phyloP scores from a whole-genome alignment of 495 filamentous ascomycete species.

The Xylaria venustula region DNA sequence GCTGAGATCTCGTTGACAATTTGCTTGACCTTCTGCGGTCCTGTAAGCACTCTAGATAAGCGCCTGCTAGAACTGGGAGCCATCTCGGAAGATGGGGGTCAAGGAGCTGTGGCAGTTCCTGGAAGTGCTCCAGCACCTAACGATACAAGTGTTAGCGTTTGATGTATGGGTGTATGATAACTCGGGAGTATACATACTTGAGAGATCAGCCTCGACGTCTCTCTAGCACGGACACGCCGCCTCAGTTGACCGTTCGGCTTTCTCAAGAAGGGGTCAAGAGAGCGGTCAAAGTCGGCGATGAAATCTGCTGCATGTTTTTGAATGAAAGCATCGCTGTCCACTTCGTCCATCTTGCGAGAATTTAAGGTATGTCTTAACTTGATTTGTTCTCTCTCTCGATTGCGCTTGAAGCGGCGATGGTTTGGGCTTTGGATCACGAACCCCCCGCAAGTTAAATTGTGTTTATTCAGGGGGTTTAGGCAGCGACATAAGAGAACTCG shows the following conservation, averaged over 20 bases:
- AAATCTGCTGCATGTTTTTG: conserved; percentile 69
- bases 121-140: conserved; percentile 80
- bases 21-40: conserved; percentile 31
- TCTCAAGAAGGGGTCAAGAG: conserved; percentile 51
- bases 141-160: neutral
- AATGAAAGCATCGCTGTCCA: conserved; percentile 64
- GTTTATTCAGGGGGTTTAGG: neutral
- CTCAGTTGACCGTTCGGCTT: conserved; percentile 40
- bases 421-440: neutral
- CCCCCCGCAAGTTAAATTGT: neutral
- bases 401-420: neutral
- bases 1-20: conserved; percentile 33
- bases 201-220: conserved; percentile 43
- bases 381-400: neutral
- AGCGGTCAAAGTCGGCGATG: conserved; percentile 61
- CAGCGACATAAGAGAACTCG: neutral
- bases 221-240: conserved; percentile 41
- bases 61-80: conserved; percentile 68
- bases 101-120: conserved; percentile 94
- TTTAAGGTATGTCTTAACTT: neutral
- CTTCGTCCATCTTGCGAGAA: conserved; percentile 40
- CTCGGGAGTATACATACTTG: conserved; percentile 33
- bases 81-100: conserved; percentile 78
- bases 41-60: conserved; percentile 69
- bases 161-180: neutral